Conservation (phyloP, 2,329 filamentous ascomycete genomes). For the Fusarium succisae region DNA sequence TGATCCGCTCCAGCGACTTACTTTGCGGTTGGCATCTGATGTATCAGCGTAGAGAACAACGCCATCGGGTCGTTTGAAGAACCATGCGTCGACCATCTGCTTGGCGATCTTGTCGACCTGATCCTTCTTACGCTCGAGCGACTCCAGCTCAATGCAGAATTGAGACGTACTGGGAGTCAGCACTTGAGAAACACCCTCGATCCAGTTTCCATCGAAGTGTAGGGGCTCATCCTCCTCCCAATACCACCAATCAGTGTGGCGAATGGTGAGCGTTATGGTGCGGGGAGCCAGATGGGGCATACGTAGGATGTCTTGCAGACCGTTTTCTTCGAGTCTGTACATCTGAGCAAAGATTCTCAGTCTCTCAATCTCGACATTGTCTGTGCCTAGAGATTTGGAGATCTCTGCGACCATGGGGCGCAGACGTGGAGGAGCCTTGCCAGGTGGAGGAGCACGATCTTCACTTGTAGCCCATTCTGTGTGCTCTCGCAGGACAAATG, state of each 20-base stretch:
- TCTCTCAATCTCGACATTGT: slow-evolving; percentile 41
- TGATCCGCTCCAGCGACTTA: slow-evolving; percentile 55
- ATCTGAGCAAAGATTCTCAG: slow-evolving; percentile 56
- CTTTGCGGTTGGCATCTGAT: slow-evolving; percentile 33
- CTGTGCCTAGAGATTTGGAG: slow-evolving; percentile 30
- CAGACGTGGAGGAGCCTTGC: slow-evolving; percentile 2
- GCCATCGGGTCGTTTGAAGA: slow-evolving; percentile 45
- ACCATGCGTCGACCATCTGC: slow-evolving; percentile 37
- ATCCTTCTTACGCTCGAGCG: slow-evolving; percentile 53
- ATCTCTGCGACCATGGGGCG: slow-evolving; percentile 24
- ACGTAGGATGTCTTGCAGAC: slow-evolving; percentile 40
- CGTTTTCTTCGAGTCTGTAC: slow-evolving; percentile 48
- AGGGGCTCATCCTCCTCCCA: slow-evolving; percentile 42
- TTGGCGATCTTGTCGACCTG: slow-evolving; percentile 57
- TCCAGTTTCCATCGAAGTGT: slow-evolving; percentile 50
- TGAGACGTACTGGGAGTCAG: slow-evolving; percentile 49
- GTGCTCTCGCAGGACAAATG: slow-evolving; percentile 52
- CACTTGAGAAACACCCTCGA: slow-evolving; percentile 31
- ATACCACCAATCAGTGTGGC: slow-evolving; percentile 53
- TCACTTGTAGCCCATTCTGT: slow-evolving; percentile 48
- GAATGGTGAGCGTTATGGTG: slow-evolving; percentile 55
- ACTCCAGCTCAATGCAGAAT: slow-evolving; percentile 59
- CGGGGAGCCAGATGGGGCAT: slow-evolving; percentile 46
- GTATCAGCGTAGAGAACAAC: slow-evolving; percentile 44
- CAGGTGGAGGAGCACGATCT: slow-evolving; percentile 44